These are phyloP conservation scores for Mycena galopus DNA, from an alignment of 768 basidiomycete species.

Conservation along the genomic window DNA sequence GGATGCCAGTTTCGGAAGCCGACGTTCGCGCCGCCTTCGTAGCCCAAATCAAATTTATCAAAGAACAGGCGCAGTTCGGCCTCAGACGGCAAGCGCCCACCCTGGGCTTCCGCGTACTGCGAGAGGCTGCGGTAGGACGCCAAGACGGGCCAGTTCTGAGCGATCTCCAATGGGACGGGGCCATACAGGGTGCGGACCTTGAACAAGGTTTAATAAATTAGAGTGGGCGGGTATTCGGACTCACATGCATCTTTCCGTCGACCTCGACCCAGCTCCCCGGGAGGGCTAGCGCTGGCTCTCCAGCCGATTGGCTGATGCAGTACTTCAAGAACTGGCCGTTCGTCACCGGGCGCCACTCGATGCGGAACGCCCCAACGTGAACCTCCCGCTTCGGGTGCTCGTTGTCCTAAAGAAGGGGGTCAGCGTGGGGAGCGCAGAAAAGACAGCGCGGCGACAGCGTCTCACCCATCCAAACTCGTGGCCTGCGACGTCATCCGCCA, in stretches of 20 bases:
- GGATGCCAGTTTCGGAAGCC: slow-evolving; percentile 97
- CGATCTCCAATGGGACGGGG: slow-evolving; percentile 81
- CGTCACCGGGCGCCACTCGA: slow-evolving; percentile 89
- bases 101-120: slow-evolving; percentile 85
- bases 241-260: slow-evolving; percentile 63
- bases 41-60: slow-evolving; percentile 79
- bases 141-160: slow-evolving; percentile 88
- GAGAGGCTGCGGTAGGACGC: slow-evolving; percentile 84
- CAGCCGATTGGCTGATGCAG: slow-evolving; percentile 61
- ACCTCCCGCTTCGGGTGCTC: slow-evolving; percentile 80
- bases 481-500: slow-evolving; percentile 72
- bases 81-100: slow-evolving; percentile 95
- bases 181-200: slow-evolving; percentile 92
- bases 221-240: slow-evolving; percentile 31
- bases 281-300: slow-evolving; percentile 58
- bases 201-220: neutral
- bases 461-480: slow-evolving; percentile 35
- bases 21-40: slow-evolving; percentile 82
- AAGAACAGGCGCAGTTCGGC: slow-evolving; percentile 86
- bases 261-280: slow-evolving; percentile 83
- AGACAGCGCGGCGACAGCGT: neutral
- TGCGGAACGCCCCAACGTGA: slow-evolving; percentile 76
- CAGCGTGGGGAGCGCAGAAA: neutral
- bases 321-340: slow-evolving; percentile 89
- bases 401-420: slow-evolving; percentile 65